Percentiles rank a stretch among this genome's conserved stretches.
phyloP scores from a whole-genome alignment of 805 yeast genomes.

The Cyberlindnera suaveolens region DNA sequence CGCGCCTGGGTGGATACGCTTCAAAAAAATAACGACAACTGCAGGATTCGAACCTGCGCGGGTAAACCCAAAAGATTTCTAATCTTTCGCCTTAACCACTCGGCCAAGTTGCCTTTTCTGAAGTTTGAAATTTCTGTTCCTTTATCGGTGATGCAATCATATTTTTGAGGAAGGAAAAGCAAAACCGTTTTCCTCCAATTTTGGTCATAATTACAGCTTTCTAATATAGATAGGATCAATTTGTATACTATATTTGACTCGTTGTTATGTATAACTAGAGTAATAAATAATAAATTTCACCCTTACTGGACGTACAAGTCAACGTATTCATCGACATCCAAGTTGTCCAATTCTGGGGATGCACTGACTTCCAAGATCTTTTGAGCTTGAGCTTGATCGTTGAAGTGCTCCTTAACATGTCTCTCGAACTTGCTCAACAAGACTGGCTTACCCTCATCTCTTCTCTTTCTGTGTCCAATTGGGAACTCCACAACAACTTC shows the following conservation, averaged over 20 bases:
- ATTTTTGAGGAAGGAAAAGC: too few species aligned
- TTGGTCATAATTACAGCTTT: too few species aligned
- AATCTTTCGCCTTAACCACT: slow-evolving; percentile 64
- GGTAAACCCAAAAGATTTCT: slow-evolving; percentile 55
- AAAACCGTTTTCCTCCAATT: too few species aligned
- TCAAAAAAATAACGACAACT: slow-evolving; percentile 42
- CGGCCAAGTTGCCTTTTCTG: slow-evolving; percentile 44
- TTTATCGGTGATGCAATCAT: too few species aligned
- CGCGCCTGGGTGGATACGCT: too few species aligned
- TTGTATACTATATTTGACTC: too few species aligned
- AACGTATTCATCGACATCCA: slow-evolving; percentile 44
- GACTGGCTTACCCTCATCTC: slow-evolving; percentile 55
- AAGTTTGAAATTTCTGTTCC: too few species aligned
- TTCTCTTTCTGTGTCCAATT: slow-evolving; percentile 51
- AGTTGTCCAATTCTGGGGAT: slow-evolving; percentile 28
- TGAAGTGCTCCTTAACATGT: slow-evolving; percentile 42
- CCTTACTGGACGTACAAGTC: slow-evolving; percentile 28
- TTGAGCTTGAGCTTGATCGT: slow-evolving; percentile 29
- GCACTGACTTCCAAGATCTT: slow-evolving; percentile 31
- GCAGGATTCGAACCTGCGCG: slow-evolving; percentile 71
- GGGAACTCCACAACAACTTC: slow-evolving; percentile 52
- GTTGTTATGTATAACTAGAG: too few species aligned
- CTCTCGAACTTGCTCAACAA: slow-evolving; percentile 43
- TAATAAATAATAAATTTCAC: too few species aligned
- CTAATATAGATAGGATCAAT: too few species aligned